Percentiles rank a stretch among this genome's conserved stretches.
Evolutionary conservation across 1,284 basidiomycete genomes (phyloP).

Genomic region (Ustilago bromivora): DNA sequence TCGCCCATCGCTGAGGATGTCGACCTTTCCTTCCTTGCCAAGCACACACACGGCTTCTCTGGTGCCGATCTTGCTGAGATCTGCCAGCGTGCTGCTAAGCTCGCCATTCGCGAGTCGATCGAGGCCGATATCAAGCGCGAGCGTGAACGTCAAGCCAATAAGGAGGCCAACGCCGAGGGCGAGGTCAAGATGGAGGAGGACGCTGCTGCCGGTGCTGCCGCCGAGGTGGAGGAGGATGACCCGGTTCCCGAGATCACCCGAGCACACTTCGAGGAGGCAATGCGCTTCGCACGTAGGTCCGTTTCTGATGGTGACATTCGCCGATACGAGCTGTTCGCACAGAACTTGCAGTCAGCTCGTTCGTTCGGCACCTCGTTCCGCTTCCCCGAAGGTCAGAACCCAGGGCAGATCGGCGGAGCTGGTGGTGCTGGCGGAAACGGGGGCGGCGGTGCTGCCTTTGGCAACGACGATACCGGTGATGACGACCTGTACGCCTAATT

Average conservation of each 20-base stretch:
- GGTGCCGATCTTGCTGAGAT: slow-evolving; percentile 99
- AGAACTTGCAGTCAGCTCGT: slow-evolving; percentile 66
- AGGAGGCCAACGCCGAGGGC: slow-evolving; percentile 49
- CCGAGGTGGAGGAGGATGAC: slow-evolving; percentile 81
- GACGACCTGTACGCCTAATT: slow-evolving; percentile 72
- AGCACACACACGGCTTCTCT: slow-evolving; percentile 96
- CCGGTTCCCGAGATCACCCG: slow-evolving; percentile 93
- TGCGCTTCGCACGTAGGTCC: slow-evolving; percentile 77
- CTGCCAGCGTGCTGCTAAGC: slow-evolving; percentile 96
- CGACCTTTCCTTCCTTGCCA: slow-evolving; percentile 87
- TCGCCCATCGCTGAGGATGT: slow-evolving; percentile 89
- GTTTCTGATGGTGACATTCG: slow-evolving; percentile 83
- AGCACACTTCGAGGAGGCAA: slow-evolving; percentile 89
- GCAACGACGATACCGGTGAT: slow-evolving; percentile 83
- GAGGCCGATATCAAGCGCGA: slow-evolving; percentile 87
- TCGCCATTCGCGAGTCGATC: slow-evolving; percentile 94
- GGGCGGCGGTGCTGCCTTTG: slow-evolving; percentile 80
- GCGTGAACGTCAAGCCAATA: slow-evolving; percentile 73
- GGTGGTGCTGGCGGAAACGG: slow-evolving; percentile 69
- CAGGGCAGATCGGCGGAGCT: slow-evolving; percentile 26
- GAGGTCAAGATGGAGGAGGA: slow-evolving; percentile 79
- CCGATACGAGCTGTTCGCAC: slow-evolving; percentile 75
- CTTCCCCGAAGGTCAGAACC: slow-evolving; percentile 83
- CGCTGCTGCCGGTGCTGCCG: slow-evolving; percentile 72
- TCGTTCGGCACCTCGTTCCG: slow-evolving; percentile 86